These are phyloP conservation scores for Hypoxylon sp. DNA, from an alignment of 2,329 filamentous ascomycete species.

Conservation along the genomic window DNA sequence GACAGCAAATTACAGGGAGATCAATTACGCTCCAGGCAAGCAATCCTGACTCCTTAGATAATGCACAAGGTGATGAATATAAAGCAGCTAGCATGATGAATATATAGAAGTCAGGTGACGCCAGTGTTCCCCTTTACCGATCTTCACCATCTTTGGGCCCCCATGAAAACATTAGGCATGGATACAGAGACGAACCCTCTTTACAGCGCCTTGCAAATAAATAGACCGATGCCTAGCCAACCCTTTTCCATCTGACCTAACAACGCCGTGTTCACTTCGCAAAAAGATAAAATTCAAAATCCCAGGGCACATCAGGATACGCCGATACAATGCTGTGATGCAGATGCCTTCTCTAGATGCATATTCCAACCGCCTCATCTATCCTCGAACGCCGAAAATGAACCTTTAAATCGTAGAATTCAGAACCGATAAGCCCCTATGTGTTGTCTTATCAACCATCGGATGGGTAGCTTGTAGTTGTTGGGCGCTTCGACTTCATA, in stretches of 20 bases:
- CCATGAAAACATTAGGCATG: not conserved
- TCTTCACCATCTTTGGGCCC: not conserved
- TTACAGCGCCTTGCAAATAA: conserved; percentile 1
- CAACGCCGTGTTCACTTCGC: not conserved
- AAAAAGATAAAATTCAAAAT: not conserved
- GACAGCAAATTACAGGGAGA: not conserved
- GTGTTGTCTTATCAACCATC: not conserved
- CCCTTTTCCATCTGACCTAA: not conserved
- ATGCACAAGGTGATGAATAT: not conserved
- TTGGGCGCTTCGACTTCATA: not conserved
- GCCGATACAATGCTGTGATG: conserved; percentile 2
- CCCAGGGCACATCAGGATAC: not conserved
- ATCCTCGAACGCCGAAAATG: not conserved
- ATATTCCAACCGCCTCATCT: not conserved
- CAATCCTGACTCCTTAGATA: not conserved
- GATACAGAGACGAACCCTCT: not conserved
- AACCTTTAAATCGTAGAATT: not conserved
- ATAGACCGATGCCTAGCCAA: not conserved
- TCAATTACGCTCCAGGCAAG: not conserved
- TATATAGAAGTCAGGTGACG: not conserved
- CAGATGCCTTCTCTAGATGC: not conserved
- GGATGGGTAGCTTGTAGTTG: not conserved
- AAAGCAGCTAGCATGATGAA: not conserved
- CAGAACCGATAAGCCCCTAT: not conserved
- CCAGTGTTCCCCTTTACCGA: not conserved